phyloP scores from a whole-genome alignment of 2,329 filamentous ascomycete species.

The Sporothrix variecibatus region DNA sequence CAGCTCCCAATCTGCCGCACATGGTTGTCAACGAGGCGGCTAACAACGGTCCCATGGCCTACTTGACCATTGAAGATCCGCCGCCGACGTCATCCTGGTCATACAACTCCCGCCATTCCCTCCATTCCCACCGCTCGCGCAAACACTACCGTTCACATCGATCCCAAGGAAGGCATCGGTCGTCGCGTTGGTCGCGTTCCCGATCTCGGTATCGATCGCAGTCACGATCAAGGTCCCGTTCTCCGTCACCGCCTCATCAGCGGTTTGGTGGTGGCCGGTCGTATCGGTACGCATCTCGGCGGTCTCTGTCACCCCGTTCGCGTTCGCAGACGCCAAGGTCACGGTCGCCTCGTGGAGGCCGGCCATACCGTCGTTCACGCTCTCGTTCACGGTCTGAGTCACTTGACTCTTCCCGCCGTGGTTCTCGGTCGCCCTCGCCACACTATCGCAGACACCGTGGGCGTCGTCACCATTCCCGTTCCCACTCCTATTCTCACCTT shows the following conservation, averaged over 20 bases:
- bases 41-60: not conserved
- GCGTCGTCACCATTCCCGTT: not conserved
- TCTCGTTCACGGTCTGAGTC: not conserved
- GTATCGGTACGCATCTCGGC: constrained; percentile 1
- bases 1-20: not conserved
- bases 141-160: not conserved
- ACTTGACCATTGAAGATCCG: not conserved
- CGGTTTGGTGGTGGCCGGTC: not conserved
- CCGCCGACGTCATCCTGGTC: constrained; percentile 1
- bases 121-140: not conserved
- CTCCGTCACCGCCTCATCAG: not conserved
- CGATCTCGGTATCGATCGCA: not conserved
- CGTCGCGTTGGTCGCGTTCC: not conserved
- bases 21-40: not conserved
- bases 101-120: not conserved
- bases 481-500: not conserved
- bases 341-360: not conserved
- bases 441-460: not conserved
- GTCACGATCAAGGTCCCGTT: not conserved
- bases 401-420: not conserved
- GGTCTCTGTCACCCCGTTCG: not conserved
- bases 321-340: constrained; percentile 3
- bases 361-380: not conserved
- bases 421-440: not conserved
- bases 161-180: not conserved